A percentile compares a stretch with the other conserved stretches of the same genome.
These are phyloP conservation scores for Blastobotrys peoriensis DNA, from an alignment of 805 yeast genomes.

Conservation along the genomic window DNA sequence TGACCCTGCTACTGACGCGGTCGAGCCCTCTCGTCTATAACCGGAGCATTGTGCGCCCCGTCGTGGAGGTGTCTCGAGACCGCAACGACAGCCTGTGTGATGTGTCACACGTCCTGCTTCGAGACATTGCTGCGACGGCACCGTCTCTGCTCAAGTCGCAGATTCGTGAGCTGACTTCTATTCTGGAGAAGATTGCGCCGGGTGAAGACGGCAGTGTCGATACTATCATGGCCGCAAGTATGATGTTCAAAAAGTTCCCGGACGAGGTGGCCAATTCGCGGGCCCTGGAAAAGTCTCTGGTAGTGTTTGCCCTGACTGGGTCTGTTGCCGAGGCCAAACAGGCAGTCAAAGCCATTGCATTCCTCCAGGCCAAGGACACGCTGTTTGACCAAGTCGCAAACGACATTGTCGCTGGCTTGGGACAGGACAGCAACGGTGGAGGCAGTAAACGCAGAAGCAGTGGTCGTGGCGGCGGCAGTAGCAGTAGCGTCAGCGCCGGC, in stretches of 20 bases:
- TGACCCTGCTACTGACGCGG: conserved; percentile 57
- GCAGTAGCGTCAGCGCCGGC: no score
- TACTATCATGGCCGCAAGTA: conserved; percentile 54
- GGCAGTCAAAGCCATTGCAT: conserved; percentile 51
- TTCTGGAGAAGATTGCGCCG: conserved; percentile 30
- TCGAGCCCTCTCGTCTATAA: conserved; percentile 58
- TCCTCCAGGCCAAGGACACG: conserved; percentile 39
- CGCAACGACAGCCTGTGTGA: conserved; percentile 26
- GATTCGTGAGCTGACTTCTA: conserved; percentile 42
- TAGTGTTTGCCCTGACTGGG: conserved; percentile 45
- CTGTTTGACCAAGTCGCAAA: conserved; percentile 36
- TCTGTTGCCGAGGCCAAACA: conserved; percentile 58
- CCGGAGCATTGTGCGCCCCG: conserved; percentile 51
- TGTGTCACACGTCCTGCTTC: conserved; percentile 49
- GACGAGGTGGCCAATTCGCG: conserved; percentile 42
- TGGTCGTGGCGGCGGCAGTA: no score
- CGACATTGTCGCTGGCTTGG: conserved; percentile 15
- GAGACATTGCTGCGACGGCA: conserved; percentile 48
- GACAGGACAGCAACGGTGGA: background rate
- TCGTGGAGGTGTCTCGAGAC: conserved; percentile 44
- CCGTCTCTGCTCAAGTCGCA: conserved; percentile 65
- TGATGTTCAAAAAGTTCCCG: conserved; percentile 48
- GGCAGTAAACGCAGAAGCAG: no score
- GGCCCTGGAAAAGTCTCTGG: conserved; percentile 40
- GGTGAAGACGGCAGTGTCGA: conserved; percentile 28